Conservation (phyloP, 2,329 filamentous ascomycete genomes). For the Volutella citrinella region DNA sequence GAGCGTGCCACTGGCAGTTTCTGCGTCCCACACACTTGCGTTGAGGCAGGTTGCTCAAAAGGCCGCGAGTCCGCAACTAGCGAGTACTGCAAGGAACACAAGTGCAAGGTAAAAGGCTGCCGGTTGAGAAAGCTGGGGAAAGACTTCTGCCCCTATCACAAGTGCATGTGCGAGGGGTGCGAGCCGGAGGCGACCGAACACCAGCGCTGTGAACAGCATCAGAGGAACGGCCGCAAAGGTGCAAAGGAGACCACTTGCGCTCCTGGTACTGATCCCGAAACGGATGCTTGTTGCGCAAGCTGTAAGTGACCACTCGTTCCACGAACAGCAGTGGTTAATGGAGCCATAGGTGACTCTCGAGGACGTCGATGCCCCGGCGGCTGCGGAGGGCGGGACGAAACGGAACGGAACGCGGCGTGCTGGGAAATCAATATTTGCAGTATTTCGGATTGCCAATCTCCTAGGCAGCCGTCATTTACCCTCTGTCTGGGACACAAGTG, state of each 20-base stretch:
- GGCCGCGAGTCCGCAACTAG: conserved; percentile 7
- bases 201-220: conserved; percentile 22
- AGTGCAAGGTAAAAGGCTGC: conserved; percentile 22
- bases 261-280: no score
- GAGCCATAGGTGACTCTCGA: no score
- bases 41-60: conserved; percentile 21
- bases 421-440: conserved; percentile 24
- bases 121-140: conserved; percentile 15
- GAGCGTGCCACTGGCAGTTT: conserved; percentile 16
- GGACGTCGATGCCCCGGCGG: conserved; percentile 7
- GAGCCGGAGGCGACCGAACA: conserved; percentile 15
- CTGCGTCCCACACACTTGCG: conserved; percentile 28
- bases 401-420: conserved; percentile 7
- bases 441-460: conserved; percentile 16
- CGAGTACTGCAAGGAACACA: conserved; percentile 25
- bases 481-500: conserved; percentile 19
- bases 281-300: no score
- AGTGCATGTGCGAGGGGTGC: conserved; percentile 26
- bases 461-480: conserved; percentile 12
- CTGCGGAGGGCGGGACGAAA: conserved; percentile 10
- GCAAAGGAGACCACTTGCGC: no score
- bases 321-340: no score
- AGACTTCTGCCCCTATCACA: conserved; percentile 23
- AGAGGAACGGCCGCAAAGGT: no score
- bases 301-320: no score